A percentile compares a stretch with the other conserved stretches of the same genome.
Conservation (phyloP, 192 early-diverging fungal genomes). For the Linnemannia schmuckeri region DNA sequence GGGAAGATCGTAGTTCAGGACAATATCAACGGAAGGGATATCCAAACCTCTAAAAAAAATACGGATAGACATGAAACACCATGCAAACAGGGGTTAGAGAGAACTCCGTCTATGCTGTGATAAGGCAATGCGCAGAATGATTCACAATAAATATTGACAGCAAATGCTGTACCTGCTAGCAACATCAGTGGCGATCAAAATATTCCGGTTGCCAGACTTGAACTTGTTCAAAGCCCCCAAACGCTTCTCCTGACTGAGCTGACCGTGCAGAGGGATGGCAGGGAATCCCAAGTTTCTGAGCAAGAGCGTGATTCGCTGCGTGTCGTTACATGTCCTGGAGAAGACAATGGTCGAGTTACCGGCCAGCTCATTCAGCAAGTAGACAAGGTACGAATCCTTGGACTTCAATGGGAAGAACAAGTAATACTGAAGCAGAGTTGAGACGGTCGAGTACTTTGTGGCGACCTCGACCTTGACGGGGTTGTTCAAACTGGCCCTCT, state of each 20-base stretch:
- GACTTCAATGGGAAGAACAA: conserved; percentile 96
- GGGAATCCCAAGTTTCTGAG: conserved; percentile 95
- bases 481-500: conserved; percentile 88
- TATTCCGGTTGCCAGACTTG: conserved; percentile 88
- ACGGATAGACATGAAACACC: background rate
- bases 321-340: conserved; percentile 88
- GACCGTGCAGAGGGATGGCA: conserved; percentile 94
- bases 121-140: background rate
- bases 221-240: conserved; percentile 95
- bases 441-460: conserved; percentile 95
- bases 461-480: conserved; percentile 98
- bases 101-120: background rate
- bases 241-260: conserved; percentile 93
- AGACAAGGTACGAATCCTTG: conserved; percentile 95
- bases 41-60: conserved; percentile 79
- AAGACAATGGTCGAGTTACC: conserved; percentile 95
- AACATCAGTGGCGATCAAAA: conserved; percentile 96
- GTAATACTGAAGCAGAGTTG: conserved; percentile 95
- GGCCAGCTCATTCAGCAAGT: conserved; percentile 94
- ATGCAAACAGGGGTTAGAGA: background rate
- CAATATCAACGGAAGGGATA: conserved; percentile 95
- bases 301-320: conserved; percentile 87
- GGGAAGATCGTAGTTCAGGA: conserved; percentile 98
- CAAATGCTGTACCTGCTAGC: conserved; percentile 71
- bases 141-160: background rate